Percentiles rank a stretch among this genome's conserved stretches.
Evolutionary conservation across 2,329 filamentous ascomycete genomes (phyloP).

Genomic region (Calonectria montana): DNA sequence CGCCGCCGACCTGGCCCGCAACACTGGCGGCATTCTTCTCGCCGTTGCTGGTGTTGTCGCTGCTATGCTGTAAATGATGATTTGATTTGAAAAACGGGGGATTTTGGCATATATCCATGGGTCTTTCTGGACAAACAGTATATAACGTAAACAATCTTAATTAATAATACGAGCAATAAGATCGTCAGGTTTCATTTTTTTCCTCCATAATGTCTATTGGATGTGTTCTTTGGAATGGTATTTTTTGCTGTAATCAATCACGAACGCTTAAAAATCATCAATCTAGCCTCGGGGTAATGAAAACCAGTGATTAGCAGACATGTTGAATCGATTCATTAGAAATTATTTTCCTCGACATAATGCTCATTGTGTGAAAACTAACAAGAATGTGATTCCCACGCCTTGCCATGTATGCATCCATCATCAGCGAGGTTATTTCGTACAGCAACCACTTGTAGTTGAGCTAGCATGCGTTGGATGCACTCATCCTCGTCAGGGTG

Average conservation of each 20-base stretch:
- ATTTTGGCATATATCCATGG: constrained; percentile 26
- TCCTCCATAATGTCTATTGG: too few relatives aligned
- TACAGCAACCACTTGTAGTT: neutral
- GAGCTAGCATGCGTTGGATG: neutral
- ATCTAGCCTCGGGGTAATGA: too few relatives aligned
- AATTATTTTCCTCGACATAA: too few relatives aligned
- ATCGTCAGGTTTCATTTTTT: neutral
- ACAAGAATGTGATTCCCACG: too few relatives aligned
- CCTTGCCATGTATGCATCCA: too few relatives aligned
- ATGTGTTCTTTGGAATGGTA: too few relatives aligned
- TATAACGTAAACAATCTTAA: constrained; percentile 39
- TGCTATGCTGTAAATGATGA: constrained; percentile 48
- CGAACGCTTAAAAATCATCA: too few relatives aligned
- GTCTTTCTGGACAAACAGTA: constrained; percentile 28
- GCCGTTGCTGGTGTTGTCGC: constrained; percentile 53
- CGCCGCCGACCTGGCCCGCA: constrained; percentile 46
- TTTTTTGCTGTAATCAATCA: too few relatives aligned
- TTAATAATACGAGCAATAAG: constrained; percentile 35
- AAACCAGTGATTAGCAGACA: too few relatives aligned
- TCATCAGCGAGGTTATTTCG: neutral
- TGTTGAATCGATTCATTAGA: too few relatives aligned
- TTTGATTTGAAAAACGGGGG: constrained; percentile 15
- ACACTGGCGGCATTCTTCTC: constrained; percentile 49
- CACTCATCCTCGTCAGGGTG: neutral
- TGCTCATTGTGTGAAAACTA: too few relatives aligned